Evolutionary conservation across 768 basidiomycete genomes (phyloP), one percentile per base, ranked within the genome.

Genomic region (Suillus weaverae): DNA sequence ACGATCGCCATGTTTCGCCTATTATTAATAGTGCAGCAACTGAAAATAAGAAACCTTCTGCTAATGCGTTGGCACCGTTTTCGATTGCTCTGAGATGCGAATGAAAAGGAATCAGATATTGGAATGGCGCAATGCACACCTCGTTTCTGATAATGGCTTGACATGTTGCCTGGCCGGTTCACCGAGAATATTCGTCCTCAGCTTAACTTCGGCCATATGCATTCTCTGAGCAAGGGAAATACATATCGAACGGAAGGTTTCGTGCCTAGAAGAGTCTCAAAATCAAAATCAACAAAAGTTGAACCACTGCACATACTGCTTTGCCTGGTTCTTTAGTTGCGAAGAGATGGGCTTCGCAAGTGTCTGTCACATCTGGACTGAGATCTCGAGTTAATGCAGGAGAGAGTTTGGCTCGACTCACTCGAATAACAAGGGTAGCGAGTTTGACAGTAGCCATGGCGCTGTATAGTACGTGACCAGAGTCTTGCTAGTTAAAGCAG

Each of bases 1-100:
- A 89, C 1, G 85, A 83, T 0, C 93, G 89, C 83, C 85, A 95
- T 30, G 88, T 80, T 74, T 95, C 93, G 2, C 88, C 89, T 13
- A 94, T 65, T 63, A 95, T 94, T 6, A 95, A 80, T 0, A 76
- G 76, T 2, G 89, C 88, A 0, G 93, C 92, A 2, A 95, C 93
- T 22, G 79, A 72, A 71, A 95, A 95, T 4, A 95, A 83, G 68
- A 95, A 95, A 0, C 91, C 91, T 76, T 95, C 93, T 0, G 93
- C 93, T 5, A 95, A 80, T 6, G 88, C 81, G 68, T 94, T 95
- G 18, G 93, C 91, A 26, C 93, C 93, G 69, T 90, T 93, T 65
- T 94, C 91, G 64, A 95, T 90, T 0, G 93, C 93, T 64, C 91
- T 92, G 67, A n/a, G n/a, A 16, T 6, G 32, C 6, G 14, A 36